Evolutionary conservation across 2,329 filamentous ascomycete genomes (phyloP).

Genomic region (Aspergillus fischeri): DNA sequence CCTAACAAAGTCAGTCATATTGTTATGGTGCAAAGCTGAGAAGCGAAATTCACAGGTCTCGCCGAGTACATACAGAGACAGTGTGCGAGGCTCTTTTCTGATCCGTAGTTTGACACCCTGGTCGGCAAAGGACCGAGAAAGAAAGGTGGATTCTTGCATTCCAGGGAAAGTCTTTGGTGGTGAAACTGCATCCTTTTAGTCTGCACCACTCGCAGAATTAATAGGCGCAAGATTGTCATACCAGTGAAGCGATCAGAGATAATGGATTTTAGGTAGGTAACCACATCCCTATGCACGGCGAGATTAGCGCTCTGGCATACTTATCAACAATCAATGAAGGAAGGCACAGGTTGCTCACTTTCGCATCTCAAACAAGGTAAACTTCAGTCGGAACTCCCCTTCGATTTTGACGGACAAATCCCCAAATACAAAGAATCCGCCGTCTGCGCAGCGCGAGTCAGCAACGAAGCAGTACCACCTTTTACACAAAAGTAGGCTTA

Average conservation of each 20-base stretch:
- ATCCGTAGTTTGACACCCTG: conserved; percentile 80
- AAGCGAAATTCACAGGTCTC: neutral
- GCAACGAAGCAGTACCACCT: neutral
- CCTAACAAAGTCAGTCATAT: conserved; percentile 22
- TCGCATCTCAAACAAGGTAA: conserved; percentile 71
- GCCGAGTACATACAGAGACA: conserved; percentile 30
- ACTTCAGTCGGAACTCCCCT: conserved; percentile 69
- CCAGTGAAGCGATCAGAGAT: conserved; percentile 66
- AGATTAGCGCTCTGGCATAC: conserved; percentile 15
- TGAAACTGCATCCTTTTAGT: conserved; percentile 29
- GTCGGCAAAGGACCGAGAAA: conserved; percentile 79
- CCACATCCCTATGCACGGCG: conserved; percentile 31
- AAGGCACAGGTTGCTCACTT: conserved; percentile 41
- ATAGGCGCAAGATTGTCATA: conserved; percentile 28
- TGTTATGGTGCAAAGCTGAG: neutral
- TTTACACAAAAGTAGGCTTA: conserved; percentile 23
- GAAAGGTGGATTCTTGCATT: conserved; percentile 73
- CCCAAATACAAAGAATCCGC: conserved; percentile 86
- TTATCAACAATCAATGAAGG: conserved; percentile 4
- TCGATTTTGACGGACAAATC: conserved; percentile 75
- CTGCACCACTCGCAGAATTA: neutral
- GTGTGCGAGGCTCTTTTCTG: conserved; percentile 73
- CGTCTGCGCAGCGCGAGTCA: conserved; percentile 47
- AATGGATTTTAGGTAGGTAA: conserved; percentile 51
- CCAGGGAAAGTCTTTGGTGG: conserved; percentile 68